phyloP scores from a whole-genome alignment of 208 protist species.

The Crithidia thermophila region DNA sequence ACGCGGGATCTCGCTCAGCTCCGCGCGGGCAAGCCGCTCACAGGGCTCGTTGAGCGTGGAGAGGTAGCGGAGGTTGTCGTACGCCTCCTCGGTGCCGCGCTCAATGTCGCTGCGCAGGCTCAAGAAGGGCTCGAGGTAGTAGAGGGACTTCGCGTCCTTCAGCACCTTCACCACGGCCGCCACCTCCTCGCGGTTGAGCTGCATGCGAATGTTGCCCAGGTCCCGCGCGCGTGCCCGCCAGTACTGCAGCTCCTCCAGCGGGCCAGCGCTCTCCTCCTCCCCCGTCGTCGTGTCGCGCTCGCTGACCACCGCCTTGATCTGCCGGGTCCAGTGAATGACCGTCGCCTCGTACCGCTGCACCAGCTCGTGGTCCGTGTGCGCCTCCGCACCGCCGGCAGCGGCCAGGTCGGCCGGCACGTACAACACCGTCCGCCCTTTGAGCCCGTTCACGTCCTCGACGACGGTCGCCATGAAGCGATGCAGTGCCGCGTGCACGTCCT shows the following conservation, averaged over 20 bases:
- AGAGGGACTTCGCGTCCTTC: constrained; percentile 92
- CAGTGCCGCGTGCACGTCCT: constrained; percentile 94
- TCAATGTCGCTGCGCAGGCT: constrained; percentile 94
- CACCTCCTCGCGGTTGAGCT: constrained; percentile 94
- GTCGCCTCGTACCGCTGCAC: constrained; percentile 97
- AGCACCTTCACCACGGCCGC: constrained; percentile 91
- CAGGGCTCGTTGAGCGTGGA: constrained; percentile 94
- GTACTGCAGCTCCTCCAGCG: constrained; percentile 97
- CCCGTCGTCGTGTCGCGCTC: constrained; percentile 55
- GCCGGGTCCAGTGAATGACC: constrained; percentile 98
- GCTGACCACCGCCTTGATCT: constrained; percentile 98
- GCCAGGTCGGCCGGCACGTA: constrained; percentile 96
- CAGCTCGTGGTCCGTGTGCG: constrained; percentile 93
- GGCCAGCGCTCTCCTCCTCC: constrained; percentile 69
- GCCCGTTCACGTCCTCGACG: constrained; percentile 94
- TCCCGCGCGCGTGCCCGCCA: constrained; percentile 95
- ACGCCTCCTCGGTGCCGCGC: constrained; percentile 92
- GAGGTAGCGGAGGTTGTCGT: constrained; percentile 97
- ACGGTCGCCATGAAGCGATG: constrained; percentile 98
- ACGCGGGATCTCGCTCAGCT: constrained; percentile 90
- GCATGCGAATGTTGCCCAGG: constrained; percentile 93
- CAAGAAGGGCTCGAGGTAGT: constrained; percentile 95
- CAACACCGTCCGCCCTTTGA: constrained; percentile 96
- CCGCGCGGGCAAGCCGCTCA: constrained; percentile 79
- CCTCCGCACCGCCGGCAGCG: constrained; percentile 34